Evolutionary conservation across 805 yeast genomes (phyloP).

Genomic region (Candida nitratophila): DNA sequence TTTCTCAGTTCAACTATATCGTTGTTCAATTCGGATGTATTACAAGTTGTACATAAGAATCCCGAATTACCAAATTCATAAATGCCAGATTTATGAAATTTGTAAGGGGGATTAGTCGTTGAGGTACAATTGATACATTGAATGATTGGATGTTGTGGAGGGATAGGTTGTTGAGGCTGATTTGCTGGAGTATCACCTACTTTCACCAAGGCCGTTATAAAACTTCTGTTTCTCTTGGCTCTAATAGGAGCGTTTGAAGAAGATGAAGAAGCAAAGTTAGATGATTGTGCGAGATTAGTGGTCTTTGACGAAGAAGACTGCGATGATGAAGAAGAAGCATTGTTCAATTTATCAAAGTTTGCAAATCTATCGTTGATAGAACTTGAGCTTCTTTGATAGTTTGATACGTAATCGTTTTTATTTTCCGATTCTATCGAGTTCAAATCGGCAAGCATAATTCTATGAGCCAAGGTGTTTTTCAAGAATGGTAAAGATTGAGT

Average conservation of each 20-base stretch:
- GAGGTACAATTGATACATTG: slow-evolving; percentile 27
- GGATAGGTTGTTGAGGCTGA: background rate
- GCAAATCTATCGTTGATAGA: slow-evolving; percentile 24
- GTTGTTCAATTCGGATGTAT: slow-evolving; percentile 14
- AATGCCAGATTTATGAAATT: slow-evolving; percentile 25
- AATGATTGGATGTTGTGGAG: slow-evolving; percentile 3
- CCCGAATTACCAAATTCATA: slow-evolving; percentile 29
- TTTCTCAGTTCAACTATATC: slow-evolving; percentile 19
- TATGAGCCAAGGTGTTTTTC: slow-evolving; percentile 24
- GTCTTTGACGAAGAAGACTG: no score
- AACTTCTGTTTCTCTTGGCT: slow-evolving; percentile 25
- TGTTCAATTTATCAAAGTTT: slow-evolving; percentile 18
- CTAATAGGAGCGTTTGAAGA: slow-evolving; percentile 17
- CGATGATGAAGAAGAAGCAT: no score
- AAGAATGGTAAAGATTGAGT: slow-evolving; percentile 29
- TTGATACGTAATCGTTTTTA: slow-evolving; percentile 8
- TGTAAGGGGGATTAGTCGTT: slow-evolving; percentile 23
- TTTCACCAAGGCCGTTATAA: slow-evolving; percentile 23
- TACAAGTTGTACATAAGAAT: slow-evolving; percentile 23
- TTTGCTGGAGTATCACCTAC: slow-evolving; percentile 17
- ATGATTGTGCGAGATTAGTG: no score
- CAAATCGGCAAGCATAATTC: slow-evolving; percentile 24
- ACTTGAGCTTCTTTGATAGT: slow-evolving; percentile 3
- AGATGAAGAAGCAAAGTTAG: no score
- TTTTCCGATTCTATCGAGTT: slow-evolving; percentile 5